Percentiles rank a stretch among this genome's conserved stretches.
These are phyloP conservation scores for Nannochloropsis limnetica DNA, from an alignment of 352 stramenopile species.

Conservation along the genomic window DNA sequence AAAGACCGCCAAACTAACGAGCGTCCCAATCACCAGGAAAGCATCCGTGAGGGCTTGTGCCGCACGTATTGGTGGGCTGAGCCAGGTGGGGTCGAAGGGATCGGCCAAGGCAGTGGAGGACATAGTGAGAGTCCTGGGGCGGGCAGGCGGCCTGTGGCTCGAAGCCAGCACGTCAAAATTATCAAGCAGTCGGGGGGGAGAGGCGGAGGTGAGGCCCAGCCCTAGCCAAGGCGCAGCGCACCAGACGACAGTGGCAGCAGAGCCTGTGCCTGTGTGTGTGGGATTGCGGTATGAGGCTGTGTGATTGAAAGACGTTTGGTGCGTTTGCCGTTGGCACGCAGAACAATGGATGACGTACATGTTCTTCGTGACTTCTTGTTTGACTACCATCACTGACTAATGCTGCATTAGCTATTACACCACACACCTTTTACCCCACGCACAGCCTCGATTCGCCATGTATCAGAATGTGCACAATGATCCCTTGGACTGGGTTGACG, in stretches of 20 bases:
- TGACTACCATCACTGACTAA: too few relatives aligned
- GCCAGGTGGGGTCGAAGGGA: not conserved
- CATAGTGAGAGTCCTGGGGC: not conserved
- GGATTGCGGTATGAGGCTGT: not conserved
- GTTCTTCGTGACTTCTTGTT: not conserved
- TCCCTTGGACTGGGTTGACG: not conserved
- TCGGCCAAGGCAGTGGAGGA: not conserved
- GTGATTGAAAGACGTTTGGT: too few relatives aligned
- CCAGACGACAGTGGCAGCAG: not conserved
- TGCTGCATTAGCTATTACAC: not conserved
- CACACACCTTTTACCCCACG: not conserved
- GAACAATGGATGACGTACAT: not conserved
- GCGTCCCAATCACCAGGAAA: not conserved
- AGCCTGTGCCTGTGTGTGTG: not conserved
- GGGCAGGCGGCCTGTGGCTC: not conserved
- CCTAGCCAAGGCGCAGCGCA: not conserved
- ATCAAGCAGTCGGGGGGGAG: not conserved
- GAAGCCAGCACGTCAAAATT: not conserved
- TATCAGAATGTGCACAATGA: conserved; percentile 2
- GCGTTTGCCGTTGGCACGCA: not conserved
- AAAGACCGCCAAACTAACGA: not conserved
- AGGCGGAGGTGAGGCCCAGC: not conserved
- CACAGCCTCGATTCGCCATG: not conserved
- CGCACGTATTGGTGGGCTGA: not conserved
- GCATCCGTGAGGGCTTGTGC: not conserved